Evolutionary conservation across 805 yeast genomes (phyloP), one percentile per base, ranked within the genome.

Genomic region (Helenozyma rhizophorensis): DNA sequence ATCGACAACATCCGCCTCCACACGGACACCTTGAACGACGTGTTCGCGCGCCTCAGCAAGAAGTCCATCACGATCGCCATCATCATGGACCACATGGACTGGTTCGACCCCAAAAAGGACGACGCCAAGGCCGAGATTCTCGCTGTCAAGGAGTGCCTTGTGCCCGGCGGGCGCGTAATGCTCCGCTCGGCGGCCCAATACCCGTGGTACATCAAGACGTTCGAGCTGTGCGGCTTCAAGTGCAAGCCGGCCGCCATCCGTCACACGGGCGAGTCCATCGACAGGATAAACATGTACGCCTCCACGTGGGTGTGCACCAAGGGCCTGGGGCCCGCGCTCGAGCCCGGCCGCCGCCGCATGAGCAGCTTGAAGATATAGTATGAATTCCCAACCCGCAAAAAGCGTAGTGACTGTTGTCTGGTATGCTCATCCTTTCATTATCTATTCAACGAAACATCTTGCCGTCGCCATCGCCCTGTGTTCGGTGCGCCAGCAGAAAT

Each of bases 41-140:
- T 85, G 3, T 75, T 82, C 41, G 78, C 74, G 25, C 70, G 93
- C 42, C 63, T 84, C 33, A 65, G 78, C 16, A 64, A 70, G 30
- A 70, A 74, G 35, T 74, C 87, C 9, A 68, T 84, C 27, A 78
- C 89, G 4, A 78, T 80, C 46, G 90, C 90, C 21, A 74, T 84
- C 25, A 81, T 84, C 33, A 84, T 84, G 95, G 95, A 84, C 57
- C 95, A 84, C 56, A 83, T 85, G 93, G 95, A 85, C 59, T 84
- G 95, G 95, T 84, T 84, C 52, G 79, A 80, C 45, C 80, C 84
- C 23, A 53, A 65, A 11, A 82, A 80, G 7, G 49, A 50, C 2
- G 88, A 81, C 14, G 89, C 86, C 9, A 60, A 69, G 28, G 67
- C 70, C 27, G 94, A 85, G 55, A 78, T 85, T 42, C 53, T 65